Evolutionary conservation across 2,329 filamentous ascomycete species (phyloP).

Genomic region (Metarhizium guizhouense): DNA sequence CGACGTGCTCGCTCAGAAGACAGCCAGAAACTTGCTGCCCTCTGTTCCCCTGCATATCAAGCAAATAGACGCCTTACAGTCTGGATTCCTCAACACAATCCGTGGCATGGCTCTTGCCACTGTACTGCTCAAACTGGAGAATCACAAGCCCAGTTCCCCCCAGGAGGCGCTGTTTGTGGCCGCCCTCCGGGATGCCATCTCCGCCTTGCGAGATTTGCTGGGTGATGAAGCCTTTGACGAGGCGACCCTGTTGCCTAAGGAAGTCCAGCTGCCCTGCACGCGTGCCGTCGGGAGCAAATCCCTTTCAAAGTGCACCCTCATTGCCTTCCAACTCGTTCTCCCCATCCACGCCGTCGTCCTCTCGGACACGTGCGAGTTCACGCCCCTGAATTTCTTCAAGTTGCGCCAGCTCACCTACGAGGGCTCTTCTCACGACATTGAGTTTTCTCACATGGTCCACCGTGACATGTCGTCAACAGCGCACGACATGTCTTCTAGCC

Average conservation of each 20-base stretch:
- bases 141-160: constrained; percentile 21
- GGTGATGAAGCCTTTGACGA: constrained; percentile 37
- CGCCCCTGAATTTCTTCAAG: constrained; percentile 57
- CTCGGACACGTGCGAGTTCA: constrained; percentile 45
- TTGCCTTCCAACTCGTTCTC: constrained; percentile 52
- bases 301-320: constrained; percentile 22
- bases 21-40: constrained; percentile 51
- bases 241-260: constrained; percentile 32
- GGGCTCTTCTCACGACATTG: constrained; percentile 36
- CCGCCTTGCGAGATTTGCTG: constrained; percentile 30
- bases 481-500: constrained; percentile 11
- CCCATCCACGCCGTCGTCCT: constrained; percentile 48
- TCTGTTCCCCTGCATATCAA: constrained; percentile 44
- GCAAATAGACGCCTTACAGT: constrained; percentile 44
- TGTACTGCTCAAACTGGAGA: constrained; percentile 23
- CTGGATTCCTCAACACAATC: constrained; percentile 43
- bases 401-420: constrained; percentile 54
- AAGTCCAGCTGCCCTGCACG: constrained; percentile 33
- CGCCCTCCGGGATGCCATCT: constrained; percentile 34
- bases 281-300: not conserved
- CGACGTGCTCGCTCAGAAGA: constrained; percentile 51
- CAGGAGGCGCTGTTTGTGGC: constrained; percentile 35
- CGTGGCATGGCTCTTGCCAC: constrained; percentile 31
- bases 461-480: constrained; percentile 42
- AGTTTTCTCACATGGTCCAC: constrained; percentile 51